Evolutionary conservation across 2,329 filamentous ascomycete species (phyloP).

Genomic region (Nemania sp.): DNA sequence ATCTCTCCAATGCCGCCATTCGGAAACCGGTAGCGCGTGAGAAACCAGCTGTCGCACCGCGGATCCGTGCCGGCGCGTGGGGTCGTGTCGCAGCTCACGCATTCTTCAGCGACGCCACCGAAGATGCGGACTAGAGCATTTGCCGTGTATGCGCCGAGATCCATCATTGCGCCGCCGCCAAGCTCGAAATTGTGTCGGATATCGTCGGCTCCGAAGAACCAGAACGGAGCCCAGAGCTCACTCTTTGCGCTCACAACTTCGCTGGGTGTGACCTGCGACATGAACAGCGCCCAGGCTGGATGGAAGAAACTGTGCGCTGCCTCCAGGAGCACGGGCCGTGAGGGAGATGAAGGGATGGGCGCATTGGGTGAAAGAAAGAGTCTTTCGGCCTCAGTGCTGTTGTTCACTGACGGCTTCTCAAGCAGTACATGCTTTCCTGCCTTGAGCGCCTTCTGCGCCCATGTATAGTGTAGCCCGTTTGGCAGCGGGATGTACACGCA

Average conservation of each 20-base stretch:
- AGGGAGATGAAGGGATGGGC: constrained; percentile 33
- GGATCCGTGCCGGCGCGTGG: constrained; percentile 25
- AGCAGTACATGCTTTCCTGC: constrained; percentile 59
- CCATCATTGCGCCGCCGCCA: constrained; percentile 46
- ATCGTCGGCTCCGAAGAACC: constrained; percentile 42
- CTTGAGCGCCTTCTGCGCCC: constrained; percentile 51
- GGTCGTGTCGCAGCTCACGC: constrained; percentile 34
- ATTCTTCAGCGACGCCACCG: constrained; percentile 39
- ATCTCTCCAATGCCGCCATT: constrained; percentile 40
- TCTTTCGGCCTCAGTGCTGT: constrained; percentile 46
- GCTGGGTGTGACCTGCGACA: constrained; percentile 43
- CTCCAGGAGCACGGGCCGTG: constrained; percentile 53
- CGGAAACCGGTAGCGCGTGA: constrained; percentile 41
- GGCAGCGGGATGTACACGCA: constrained; percentile 57
- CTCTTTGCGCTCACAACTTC: constrained; percentile 44
- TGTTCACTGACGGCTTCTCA: constrained; percentile 56
- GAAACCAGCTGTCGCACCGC: constrained; percentile 36
- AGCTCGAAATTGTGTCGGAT: constrained; percentile 50
- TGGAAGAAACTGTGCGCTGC: constrained; percentile 57
- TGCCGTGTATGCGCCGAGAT: constrained; percentile 43
- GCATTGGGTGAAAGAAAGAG: constrained; percentile 48
- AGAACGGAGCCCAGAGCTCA: constrained; percentile 37
- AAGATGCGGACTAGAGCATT: constrained; percentile 41
- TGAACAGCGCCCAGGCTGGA: constrained; percentile 50
- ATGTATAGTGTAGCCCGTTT: constrained; percentile 48